Base-by-base conservation (phyloP, 148 eudicot genomes). In the Vaccinium myrtillus region DNA sequence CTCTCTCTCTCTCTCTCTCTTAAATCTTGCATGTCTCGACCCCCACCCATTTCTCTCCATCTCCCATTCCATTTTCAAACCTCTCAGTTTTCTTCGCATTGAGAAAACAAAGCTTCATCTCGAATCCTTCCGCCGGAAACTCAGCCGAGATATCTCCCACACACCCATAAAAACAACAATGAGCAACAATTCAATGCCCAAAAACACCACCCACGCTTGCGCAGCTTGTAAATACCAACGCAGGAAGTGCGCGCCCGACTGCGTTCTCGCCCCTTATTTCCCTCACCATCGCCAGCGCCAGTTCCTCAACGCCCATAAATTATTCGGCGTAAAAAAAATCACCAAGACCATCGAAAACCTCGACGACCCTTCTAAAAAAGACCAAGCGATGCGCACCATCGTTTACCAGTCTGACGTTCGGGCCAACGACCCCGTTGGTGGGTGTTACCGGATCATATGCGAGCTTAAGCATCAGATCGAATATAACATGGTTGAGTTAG, bases 181-280 rank as follows among this genome's bases (percentile, higher is more conserved):
- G 75, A 85, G 23, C 48, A 55, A 12, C 32, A 65, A 63, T 63
- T 25, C 71, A 23, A 65, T 32, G 71, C 4, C 71, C 14, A 65
- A 65, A 30, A 65, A 23, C 67, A 54, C 81, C 30, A 86, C 88
- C 79, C 95, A 93, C 71, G 98, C 98, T 15, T 95, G 98, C 86
- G 98, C 98, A 0, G 98, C 98, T 4, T 95, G 98, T 49, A 92
- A 94, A 58, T 90, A 92, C 89, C 98, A 92, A 30, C 97, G 98
- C 46, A 85, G 94, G 21, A 95, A 94, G 83, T 95, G 98, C 81
- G 90, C 91, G 0, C 88, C 94, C 0, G 94, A 95, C 81, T 95
- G 98, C 86, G 82, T 89, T 5, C 88, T 94, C 59, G 95, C 94
- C 43, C 98, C 98, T 43, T 95, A 91, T 59, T 95, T 95, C 82